Percentiles rank a stretch among this genome's conserved stretches.
Conservation (phyloP, 805 yeast genomes). For the Ogataea trehalophila region DNA sequence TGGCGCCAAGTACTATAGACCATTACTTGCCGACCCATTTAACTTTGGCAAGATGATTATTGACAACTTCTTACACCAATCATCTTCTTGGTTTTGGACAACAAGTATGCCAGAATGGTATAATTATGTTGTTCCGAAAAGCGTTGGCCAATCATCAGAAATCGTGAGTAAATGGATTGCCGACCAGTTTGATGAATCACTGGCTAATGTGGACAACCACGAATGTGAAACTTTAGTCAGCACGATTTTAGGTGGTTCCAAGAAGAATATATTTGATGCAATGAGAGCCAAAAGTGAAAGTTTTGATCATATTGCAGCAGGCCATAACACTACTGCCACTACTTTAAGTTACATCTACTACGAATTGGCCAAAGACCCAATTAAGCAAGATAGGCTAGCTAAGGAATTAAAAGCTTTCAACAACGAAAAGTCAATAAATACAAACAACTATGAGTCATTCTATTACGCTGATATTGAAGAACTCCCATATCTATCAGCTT, state of each 20-base stretch:
- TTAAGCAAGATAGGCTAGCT: slow-evolving; percentile 43
- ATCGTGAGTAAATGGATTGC: slow-evolving; percentile 43
- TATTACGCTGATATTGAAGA: slow-evolving; percentile 41
- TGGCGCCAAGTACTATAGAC: slow-evolving; percentile 45
- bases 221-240: slow-evolving; percentile 20
- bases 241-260: slow-evolving; percentile 16
- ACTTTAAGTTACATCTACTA: slow-evolving; percentile 56
- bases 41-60: slow-evolving; percentile 38
- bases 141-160: slow-evolving; percentile 34
- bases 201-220: neutral
- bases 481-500: slow-evolving; percentile 55
- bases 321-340: slow-evolving; percentile 71
- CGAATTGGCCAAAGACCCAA: slow-evolving; percentile 47
- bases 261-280: slow-evolving; percentile 11
- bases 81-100: slow-evolving; percentile 63
- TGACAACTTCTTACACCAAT: slow-evolving; percentile 41
- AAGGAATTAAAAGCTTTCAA: slow-evolving; percentile 36
- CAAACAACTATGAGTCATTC: slow-evolving; percentile 20
- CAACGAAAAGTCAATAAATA: slow-evolving; percentile 18
- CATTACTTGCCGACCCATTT: slow-evolving; percentile 36
- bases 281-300: slow-evolving; percentile 41
- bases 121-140: slow-evolving; percentile 41
- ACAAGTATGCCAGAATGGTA: slow-evolving; percentile 54
- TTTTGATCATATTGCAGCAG: slow-evolving; percentile 69
- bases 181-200: slow-evolving; percentile 22